Conservation (phyloP, 768 basidiomycete genomes). For the Mycena belliarum region DNA sequence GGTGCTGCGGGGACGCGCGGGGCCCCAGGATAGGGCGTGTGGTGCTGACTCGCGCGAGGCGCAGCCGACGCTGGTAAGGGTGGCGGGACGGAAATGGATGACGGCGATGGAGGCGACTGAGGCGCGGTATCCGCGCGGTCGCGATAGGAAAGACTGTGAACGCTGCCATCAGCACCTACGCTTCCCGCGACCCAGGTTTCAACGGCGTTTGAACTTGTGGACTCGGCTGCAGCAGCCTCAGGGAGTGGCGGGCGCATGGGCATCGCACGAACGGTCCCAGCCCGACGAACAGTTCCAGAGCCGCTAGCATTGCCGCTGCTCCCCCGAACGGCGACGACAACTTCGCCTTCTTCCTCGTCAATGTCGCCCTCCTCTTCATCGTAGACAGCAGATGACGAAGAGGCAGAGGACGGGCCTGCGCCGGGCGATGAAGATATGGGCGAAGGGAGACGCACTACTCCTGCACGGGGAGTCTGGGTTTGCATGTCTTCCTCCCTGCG, state of each 20-base stretch:
- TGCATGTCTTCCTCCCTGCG: constrained; percentile 16
- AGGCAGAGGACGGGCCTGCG: constrained; percentile 11
- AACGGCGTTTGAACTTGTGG: not conserved
- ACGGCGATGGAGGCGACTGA: constrained; percentile 26
- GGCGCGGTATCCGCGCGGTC: constrained; percentile 25
- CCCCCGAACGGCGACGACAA: constrained; percentile 19
- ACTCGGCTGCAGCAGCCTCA: not conserved
- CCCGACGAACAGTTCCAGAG: constrained; percentile 20
- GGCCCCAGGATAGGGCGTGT: constrained; percentile 58
- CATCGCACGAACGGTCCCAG: constrained; percentile 16
- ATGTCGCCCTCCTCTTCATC: constrained; percentile 15
- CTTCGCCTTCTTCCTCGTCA: constrained; percentile 21
- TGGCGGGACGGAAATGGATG: constrained; percentile 35
- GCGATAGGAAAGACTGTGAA: constrained; percentile 20
- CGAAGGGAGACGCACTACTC: constrained; percentile 18
- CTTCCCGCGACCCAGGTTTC: not conserved
- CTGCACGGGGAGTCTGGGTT: constrained; percentile 22
- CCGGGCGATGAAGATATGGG: constrained; percentile 14
- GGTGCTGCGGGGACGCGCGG: constrained; percentile 64
- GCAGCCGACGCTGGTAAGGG: constrained; percentile 30
- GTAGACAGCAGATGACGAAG: constrained; percentile 6
- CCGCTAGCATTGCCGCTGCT: not conserved
- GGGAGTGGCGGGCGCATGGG: not conserved
- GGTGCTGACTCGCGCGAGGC: constrained; percentile 23
- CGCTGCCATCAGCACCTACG: not conserved